Evolutionary conservation across 208 protist genomes (phyloP).

Genomic region (Herpetomonas tarakana): DNA sequence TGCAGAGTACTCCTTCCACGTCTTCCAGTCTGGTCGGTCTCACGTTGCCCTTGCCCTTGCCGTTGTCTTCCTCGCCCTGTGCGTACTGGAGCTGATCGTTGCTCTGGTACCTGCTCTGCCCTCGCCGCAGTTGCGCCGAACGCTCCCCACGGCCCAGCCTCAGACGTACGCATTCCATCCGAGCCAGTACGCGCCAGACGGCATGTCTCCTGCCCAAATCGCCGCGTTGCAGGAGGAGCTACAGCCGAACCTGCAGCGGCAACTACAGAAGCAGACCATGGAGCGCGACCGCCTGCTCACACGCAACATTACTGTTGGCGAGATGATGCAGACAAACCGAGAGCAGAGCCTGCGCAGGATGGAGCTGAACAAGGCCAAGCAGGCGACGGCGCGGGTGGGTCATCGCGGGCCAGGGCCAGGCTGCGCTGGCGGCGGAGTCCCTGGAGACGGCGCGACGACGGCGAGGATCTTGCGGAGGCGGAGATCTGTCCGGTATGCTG

Average conservation of each 20-base stretch:
- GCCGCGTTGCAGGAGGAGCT: slow-evolving; percentile 27
- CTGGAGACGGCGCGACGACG: neutral
- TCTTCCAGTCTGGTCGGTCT: neutral
- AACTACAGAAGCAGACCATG: slow-evolving; percentile 35
- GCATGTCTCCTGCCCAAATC: slow-evolving; percentile 28
- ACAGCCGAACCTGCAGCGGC: slow-evolving; percentile 23
- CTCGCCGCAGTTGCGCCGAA: slow-evolving; percentile 1
- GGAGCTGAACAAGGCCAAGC: slow-evolving; percentile 29
- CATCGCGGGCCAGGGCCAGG: too few relatives aligned
- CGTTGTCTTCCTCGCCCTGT: slow-evolving; percentile 35
- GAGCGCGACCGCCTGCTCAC: slow-evolving; percentile 41
- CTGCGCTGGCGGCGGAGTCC: too few relatives aligned
- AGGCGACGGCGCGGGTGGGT: slow-evolving; percentile 14
- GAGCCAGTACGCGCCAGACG: slow-evolving; percentile 71
- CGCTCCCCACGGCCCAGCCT: slow-evolving; percentile 35
- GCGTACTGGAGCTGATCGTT: slow-evolving; percentile 28
- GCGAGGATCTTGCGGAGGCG: neutral
- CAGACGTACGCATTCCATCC: slow-evolving; percentile 71
- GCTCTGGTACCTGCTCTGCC: slow-evolving; percentile 43
- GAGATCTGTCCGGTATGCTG: slow-evolving; percentile 20
- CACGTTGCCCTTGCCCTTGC: slow-evolving; percentile 29
- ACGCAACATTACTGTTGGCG: slow-evolving; percentile 52
- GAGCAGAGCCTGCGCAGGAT: slow-evolving; percentile 48
- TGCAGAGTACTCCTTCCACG: slow-evolving; percentile 14
- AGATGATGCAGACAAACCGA: slow-evolving; percentile 73